Percentiles rank a stretch among this genome's conserved stretches.
Conservation (phyloP, 2,329 filamentous ascomycete species). For the Nemania bipapillata region DNA sequence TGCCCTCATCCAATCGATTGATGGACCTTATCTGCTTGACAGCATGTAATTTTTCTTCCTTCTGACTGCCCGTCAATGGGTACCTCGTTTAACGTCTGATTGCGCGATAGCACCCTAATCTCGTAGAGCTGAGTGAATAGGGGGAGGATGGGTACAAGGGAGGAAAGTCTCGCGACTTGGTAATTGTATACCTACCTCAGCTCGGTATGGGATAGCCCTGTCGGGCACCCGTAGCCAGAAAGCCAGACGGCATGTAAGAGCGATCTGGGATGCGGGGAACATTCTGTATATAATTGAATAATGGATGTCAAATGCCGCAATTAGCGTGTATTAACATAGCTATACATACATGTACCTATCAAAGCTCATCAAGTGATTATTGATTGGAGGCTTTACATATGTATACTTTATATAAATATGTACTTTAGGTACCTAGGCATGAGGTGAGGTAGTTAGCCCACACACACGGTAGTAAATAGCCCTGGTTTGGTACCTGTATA, state of each 20-base stretch:
- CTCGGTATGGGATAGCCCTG: slow-evolving; percentile 8
- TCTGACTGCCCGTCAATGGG: slow-evolving; percentile 18
- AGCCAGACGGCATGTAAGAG: slow-evolving; percentile 24
- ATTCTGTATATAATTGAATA: slow-evolving; percentile 40
- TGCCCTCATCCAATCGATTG: slow-evolving; percentile 24
- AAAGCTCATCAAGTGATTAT: neutral
- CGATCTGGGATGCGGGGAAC: slow-evolving; percentile 15
- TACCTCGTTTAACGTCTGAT: slow-evolving; percentile 13
- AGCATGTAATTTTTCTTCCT: slow-evolving; percentile 41
- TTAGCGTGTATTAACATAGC: slow-evolving; percentile 8
- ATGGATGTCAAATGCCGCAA: slow-evolving; percentile 20
- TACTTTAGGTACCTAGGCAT: no score
- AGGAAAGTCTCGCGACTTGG: slow-evolving; percentile 27
- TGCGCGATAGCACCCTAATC: slow-evolving; percentile 31
- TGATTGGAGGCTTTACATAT: neutral
- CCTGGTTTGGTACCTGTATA: neutral
- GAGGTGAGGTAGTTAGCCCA: neutral
- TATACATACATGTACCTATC: neutral
- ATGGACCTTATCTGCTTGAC: slow-evolving; percentile 38
- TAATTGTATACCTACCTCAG: slow-evolving; percentile 17
- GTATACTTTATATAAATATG: no score
- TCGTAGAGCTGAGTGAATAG: slow-evolving; percentile 17
- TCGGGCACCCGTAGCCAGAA: neutral
- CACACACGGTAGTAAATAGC: no score
- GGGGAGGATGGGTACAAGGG: slow-evolving; percentile 7